Percentiles rank a stretch among this genome's conserved stretches.
Evolutionary conservation across 257 asterid species (phyloP).

Genomic region (Solanum virginianum): DNA sequence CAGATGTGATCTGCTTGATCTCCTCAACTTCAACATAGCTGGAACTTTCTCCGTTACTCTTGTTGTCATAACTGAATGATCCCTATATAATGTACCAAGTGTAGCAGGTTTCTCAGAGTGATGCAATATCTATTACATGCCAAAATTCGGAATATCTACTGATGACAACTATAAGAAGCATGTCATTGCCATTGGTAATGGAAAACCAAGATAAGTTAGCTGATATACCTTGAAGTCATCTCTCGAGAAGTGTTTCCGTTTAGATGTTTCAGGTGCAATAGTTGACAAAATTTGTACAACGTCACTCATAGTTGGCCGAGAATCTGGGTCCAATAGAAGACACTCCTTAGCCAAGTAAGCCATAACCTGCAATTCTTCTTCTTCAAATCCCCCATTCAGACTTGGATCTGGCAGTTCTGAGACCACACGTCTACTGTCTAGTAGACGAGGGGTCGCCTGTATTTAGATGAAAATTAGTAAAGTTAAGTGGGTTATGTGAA

Average conservation of each 20-base stretch:
- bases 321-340: slow-evolving; percentile 78
- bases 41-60: neutral
- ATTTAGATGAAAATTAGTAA: neutral
- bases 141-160: too few relatives aligned
- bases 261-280: slow-evolving; percentile 66
- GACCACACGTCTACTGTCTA: slow-evolving; percentile 66
- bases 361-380: slow-evolving; percentile 94
- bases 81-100: slow-evolving; percentile 1
- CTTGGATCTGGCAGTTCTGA: slow-evolving; percentile 76
- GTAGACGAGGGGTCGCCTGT: slow-evolving; percentile 79
- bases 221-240: slow-evolving; percentile 21
- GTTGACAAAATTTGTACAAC: slow-evolving; percentile 91
- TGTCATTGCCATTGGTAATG: neutral
- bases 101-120: too few relatives aligned
- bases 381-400: slow-evolving; percentile 46
- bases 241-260: slow-evolving; percentile 41
- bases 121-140: too few relatives aligned
- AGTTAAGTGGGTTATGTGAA: neutral
- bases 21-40: slow-evolving; percentile 32
- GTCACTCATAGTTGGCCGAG: slow-evolving; percentile 88
- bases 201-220: neutral
- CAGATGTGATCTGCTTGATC: slow-evolving; percentile 50
- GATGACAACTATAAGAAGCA: neutral
- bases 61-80: slow-evolving; percentile 15
- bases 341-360: slow-evolving; percentile 95